Conservation (phyloP, 371 early-diverging fungal genomes). For the Paraphysoderma sedebokerense region DNA sequence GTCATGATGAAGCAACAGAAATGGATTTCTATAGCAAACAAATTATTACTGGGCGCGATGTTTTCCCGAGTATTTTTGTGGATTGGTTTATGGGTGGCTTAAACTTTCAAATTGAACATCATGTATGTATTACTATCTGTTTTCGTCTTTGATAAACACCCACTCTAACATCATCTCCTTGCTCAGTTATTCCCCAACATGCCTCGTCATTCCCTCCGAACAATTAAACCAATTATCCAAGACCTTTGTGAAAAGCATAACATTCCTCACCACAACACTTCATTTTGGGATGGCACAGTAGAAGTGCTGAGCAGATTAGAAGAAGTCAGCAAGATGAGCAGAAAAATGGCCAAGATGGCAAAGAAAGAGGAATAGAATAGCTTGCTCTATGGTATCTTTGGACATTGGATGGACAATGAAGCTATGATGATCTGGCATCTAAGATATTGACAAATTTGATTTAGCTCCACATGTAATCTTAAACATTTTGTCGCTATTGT, state of each 20-base stretch:
- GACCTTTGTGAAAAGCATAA: slow-evolving; percentile 50
- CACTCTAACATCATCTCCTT: neutral
- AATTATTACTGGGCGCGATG: slow-evolving; percentile 65
- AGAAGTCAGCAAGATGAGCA: slow-evolving; percentile 33
- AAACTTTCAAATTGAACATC: slow-evolving; percentile 70
- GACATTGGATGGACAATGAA: too few species aligned
- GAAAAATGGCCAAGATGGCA: slow-evolving; percentile 10
- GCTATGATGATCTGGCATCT: too few species aligned
- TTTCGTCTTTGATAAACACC: neutral
- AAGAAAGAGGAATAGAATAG: neutral
- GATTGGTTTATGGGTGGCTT: slow-evolving; percentile 76
- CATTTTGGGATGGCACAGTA: slow-evolving; percentile 44
- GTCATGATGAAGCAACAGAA: slow-evolving; percentile 39
- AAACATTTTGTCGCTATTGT: too few species aligned
- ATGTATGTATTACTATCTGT: slow-evolving; percentile 15
- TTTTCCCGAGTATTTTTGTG: slow-evolving; percentile 31
- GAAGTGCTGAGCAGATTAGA: slow-evolving; percentile 52
- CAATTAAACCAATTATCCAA: slow-evolving; percentile 44
- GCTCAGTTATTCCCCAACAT: slow-evolving; percentile 53
- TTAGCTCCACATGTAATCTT: too few species aligned
- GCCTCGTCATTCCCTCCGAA: slow-evolving; percentile 54
- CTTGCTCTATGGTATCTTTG: too few species aligned
- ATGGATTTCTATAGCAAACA: slow-evolving; percentile 66
- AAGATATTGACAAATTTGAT: too few species aligned
- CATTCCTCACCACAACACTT: slow-evolving; percentile 49